Evolutionary conservation across 2,329 filamentous ascomycete species (phyloP).

Genomic region (Colletotrichum tropicale): DNA sequence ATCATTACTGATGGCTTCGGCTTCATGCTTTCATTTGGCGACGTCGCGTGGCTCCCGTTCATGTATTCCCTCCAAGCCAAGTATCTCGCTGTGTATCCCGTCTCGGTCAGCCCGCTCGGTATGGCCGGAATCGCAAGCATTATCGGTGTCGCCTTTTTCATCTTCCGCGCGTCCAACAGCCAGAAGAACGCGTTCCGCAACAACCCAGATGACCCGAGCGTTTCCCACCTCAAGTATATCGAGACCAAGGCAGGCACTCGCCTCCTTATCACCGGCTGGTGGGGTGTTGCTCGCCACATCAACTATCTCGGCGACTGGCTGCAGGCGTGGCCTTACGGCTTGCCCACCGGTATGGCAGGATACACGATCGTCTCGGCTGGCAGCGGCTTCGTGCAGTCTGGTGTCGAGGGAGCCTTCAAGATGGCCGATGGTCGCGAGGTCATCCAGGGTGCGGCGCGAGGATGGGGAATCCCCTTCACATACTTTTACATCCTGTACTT

Average conservation of each 20-base stretch:
- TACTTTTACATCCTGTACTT: slow-evolving; percentile 98
- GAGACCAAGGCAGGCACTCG: slow-evolving; percentile 82
- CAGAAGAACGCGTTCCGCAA: slow-evolving; percentile 95
- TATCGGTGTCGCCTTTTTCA: slow-evolving; percentile 77
- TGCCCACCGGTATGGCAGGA: slow-evolving; percentile 85
- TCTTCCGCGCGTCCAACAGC: slow-evolving; percentile 93
- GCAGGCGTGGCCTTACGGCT: slow-evolving; percentile 87
- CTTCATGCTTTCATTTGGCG: slow-evolving; percentile 92
- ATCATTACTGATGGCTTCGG: slow-evolving; percentile 93
- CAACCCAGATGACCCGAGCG: slow-evolving; percentile 78
- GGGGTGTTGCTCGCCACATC: slow-evolving; percentile 90
- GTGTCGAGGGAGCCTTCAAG: slow-evolving; percentile 57
- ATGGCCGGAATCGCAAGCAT: slow-evolving; percentile 69
- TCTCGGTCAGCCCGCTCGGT: slow-evolving; percentile 74
- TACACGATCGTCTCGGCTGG: slow-evolving; percentile 72
- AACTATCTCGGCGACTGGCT: slow-evolving; percentile 97
- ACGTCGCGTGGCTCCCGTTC: slow-evolving; percentile 92
- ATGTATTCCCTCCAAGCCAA: slow-evolving; percentile 84
- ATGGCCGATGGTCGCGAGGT: slow-evolving; percentile 67
- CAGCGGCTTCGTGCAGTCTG: slow-evolving; percentile 47
- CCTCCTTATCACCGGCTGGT: slow-evolving; percentile 88
- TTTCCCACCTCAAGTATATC: slow-evolving; percentile 84
- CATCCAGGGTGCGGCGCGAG: slow-evolving; percentile 73
- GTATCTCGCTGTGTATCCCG: slow-evolving; percentile 83
- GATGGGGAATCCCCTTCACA: slow-evolving; percentile 86